phyloP scores from a whole-genome alignment of 2,329 filamentous ascomycete genomes.

The Nannizziopsis arthrosporioides region DNA sequence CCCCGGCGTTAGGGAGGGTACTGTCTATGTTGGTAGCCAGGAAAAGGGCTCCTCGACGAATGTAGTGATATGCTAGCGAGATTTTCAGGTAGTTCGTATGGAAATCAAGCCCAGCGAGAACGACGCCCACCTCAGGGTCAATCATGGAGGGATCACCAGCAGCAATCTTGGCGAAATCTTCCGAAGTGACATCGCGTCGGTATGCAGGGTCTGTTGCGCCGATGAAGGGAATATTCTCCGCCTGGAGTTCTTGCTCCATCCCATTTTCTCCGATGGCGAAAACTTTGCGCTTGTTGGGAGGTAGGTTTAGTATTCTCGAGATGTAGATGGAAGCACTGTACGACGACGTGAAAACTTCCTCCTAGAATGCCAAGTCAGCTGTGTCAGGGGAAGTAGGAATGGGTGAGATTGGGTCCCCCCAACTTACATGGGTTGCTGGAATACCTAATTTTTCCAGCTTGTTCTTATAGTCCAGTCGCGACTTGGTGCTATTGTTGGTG shows the following conservation, averaged over 20 bases:
- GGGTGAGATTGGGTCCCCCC: neutral
- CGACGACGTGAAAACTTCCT: constrained; percentile 91
- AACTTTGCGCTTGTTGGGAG: constrained; percentile 74
- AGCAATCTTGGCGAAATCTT: constrained; percentile 69
- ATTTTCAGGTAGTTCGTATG: constrained; percentile 94
- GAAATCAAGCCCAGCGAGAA: constrained; percentile 83
- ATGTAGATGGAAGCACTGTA: constrained; percentile 97
- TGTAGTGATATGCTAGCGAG: constrained; percentile 71
- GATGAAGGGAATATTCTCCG: constrained; percentile 67
- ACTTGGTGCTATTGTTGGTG: constrained; percentile 98
- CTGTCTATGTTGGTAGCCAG: constrained; percentile 89
- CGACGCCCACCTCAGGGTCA: constrained; percentile 79
- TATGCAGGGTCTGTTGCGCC: constrained; percentile 75
- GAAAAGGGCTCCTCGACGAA: constrained; percentile 67
- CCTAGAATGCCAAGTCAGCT: constrained; percentile 33
- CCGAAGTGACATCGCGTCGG: constrained; percentile 64
- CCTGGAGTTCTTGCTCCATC: constrained; percentile 75
- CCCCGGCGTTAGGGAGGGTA: constrained; percentile 68
- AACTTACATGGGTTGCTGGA: constrained; percentile 37
- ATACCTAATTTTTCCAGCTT: constrained; percentile 78
- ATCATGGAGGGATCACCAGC: constrained; percentile 56
- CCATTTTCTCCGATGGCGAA: constrained; percentile 86
- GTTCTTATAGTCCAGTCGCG: constrained; percentile 79
- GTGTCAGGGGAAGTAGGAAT: neutral
- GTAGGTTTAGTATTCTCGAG: constrained; percentile 73